phyloP scores from a whole-genome alignment of 805 yeast genomes.

The Candida chilensis region DNA sequence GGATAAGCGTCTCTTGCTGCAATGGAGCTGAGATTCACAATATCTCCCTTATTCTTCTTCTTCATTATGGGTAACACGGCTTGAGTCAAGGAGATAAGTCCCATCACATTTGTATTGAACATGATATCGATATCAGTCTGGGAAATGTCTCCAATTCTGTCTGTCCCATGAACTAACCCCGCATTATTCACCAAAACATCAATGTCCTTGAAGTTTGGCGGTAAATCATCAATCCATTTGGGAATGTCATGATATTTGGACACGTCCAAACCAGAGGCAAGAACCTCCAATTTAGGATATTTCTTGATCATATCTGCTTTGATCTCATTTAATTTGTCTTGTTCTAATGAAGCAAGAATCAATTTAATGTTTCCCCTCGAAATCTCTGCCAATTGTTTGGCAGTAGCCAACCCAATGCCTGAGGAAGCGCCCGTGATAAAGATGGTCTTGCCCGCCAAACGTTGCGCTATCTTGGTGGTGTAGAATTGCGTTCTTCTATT shows the following conservation, averaged over 20 bases:
- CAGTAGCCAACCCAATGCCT: constrained; percentile 93
- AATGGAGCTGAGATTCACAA: constrained; percentile 66
- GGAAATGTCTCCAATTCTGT: constrained; percentile 59
- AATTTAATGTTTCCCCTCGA: constrained; percentile 26
- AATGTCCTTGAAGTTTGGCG: constrained; percentile 40
- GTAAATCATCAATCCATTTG: constrained; percentile 29
- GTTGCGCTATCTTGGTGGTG: too few relatives aligned
- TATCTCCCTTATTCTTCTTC: constrained; percentile 61
- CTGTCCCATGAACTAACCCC: constrained; percentile 62
- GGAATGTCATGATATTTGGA: constrained; percentile 27
- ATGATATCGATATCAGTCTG: constrained; percentile 61
- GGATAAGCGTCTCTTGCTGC: constrained; percentile 79
- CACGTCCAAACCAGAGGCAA: constrained; percentile 19
- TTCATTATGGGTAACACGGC: constrained; percentile 65
- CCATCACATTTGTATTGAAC: constrained; percentile 84
- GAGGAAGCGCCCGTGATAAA: constrained; percentile 93
- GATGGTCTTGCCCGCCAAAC: constrained; percentile 71
- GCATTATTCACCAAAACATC: constrained; percentile 69
- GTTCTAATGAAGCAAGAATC: constrained; percentile 28
- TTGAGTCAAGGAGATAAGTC: constrained; percentile 79
- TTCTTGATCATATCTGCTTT: constrained; percentile 12
- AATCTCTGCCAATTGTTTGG: constrained; percentile 68
- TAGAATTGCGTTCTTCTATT: too few relatives aligned
- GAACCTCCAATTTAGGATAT: constrained; percentile 16
- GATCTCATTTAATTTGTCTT: constrained; percentile 18